A percentile compares a stretch with the other conserved stretches of the same genome.
Conservation (phyloP, 768 basidiomycete species). For the Asterophora lycoperdoides region DNA sequence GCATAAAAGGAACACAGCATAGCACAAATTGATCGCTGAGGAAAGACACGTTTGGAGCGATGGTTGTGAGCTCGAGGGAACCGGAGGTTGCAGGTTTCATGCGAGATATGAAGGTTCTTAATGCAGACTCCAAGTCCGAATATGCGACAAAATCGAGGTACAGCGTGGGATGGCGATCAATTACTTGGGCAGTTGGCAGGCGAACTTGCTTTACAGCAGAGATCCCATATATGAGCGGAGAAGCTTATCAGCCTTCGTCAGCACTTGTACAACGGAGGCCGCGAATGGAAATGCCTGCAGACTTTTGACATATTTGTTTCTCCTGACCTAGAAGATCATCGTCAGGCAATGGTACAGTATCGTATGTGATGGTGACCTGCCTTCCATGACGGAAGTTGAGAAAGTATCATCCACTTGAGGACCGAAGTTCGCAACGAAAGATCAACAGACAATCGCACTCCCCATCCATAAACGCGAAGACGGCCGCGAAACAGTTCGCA, state of each 20-base stretch:
- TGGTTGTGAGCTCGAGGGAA: slow-evolving; percentile 32
- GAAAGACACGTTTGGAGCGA: slow-evolving; percentile 31
- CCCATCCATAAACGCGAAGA: slow-evolving; percentile 34
- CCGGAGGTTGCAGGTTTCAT: slow-evolving; percentile 16
- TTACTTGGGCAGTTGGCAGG: not conserved
- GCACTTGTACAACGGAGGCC: not conserved
- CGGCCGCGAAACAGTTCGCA: slow-evolving; percentile 31
- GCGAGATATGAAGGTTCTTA: slow-evolving; percentile 21
- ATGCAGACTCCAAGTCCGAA: slow-evolving; percentile 18
- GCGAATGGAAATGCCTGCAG: not conserved
- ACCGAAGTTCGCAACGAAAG: slow-evolving; percentile 29
- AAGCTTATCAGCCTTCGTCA: not conserved
- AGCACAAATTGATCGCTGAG: slow-evolving; percentile 35
- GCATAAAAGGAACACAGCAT: slow-evolving; percentile 42
- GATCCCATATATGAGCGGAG: not conserved
- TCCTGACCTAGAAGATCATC: not conserved
- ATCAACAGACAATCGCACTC: slow-evolving; percentile 29
- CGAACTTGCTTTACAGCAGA: not conserved
- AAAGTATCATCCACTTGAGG: slow-evolving; percentile 32
- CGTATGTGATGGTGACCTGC: not conserved
- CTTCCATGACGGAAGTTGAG: slow-evolving; percentile 17
- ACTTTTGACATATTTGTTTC: not conserved
- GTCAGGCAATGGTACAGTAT: not conserved
- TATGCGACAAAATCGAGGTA: slow-evolving; percentile 20
- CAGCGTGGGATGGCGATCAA: not conserved